Evolutionary conservation across 75 land plant species (phyloP), one percentile per base, ranked within the genome.

Genomic region (Isoetes taiwanensis): DNA sequence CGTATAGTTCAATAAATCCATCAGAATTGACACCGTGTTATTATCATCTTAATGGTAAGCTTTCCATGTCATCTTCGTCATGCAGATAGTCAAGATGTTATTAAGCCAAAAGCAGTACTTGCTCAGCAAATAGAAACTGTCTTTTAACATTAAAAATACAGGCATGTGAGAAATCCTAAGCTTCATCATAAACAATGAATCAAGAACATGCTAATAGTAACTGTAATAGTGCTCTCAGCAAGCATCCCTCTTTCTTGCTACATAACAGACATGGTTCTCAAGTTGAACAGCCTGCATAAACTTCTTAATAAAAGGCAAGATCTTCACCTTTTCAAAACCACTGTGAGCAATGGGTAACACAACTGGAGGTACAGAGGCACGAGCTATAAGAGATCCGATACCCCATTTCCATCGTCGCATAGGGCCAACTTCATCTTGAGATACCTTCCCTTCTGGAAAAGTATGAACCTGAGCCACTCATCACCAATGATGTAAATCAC

Each of bases 371-470:
- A 79, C 75, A 33, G 76, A 77, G 27, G 98, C 72, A 29, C 95
- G 85, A 32, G 61, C 98, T 62, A 93, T 86, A 21, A 93, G 82
- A 73, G 91, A 86, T 34, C 87, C 98, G 59, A 84, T 79, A 48
- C 98, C 98, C 98, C 98, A 93, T 73, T 93, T 93, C 25, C 86
- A 58, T 28, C 95, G 69, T 40, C 83, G 62, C n/a, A 93, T 84
- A 2, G 89, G 89, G 32, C 41, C 77, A 63, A 65, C 61, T 50
- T 79, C 85, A n/a, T n/a, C n/a, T 73, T 93, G 98, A 31, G 41
- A 76, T 25, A 93, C 76, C 54, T 87, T 93, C 27, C 98, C 98
- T 62, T 93, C 98, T 39, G 98, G 98, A 73, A 93, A 93, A 61
- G 94, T 90, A 69, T 90, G 94, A 57, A 90, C 29, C 97, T 90